Evolutionary conservation across 768 basidiomycete genomes (phyloP).

Genomic region (Chiua virens): DNA sequence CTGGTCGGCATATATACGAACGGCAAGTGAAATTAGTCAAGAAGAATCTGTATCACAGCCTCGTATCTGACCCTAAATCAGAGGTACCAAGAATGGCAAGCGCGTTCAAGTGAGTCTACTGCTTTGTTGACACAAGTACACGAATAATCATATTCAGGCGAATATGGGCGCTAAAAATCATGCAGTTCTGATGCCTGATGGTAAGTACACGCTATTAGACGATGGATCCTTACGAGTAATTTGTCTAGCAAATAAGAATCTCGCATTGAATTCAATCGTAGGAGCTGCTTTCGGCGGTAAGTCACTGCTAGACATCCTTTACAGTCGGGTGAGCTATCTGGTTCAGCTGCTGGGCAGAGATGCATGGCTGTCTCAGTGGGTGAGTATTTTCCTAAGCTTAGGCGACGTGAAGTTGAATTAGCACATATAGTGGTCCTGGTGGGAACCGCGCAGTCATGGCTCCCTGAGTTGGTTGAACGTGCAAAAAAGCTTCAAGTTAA

Average conservation of each 20-base stretch:
- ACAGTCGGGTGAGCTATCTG: conserved; percentile 20
- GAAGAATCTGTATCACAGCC: background rate
- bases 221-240: background rate
- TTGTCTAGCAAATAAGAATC: conserved; percentile 79
- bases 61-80: conserved; percentile 28
- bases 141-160: conserved; percentile 38
- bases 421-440: conserved; percentile 65
- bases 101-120: conserved; percentile 65
- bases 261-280: conserved; percentile 86
- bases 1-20: conserved; percentile 93
- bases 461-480: conserved; percentile 83
- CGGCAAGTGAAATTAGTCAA: conserved; percentile 42
- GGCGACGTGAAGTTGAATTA: background rate
- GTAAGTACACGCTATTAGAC: conserved; percentile 41
- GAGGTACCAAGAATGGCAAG: conserved; percentile 85
- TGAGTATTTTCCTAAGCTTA: conserved; percentile 32
- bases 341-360: conserved; percentile 86
- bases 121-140: background rate
- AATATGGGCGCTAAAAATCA: conserved; percentile 98
- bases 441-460: conserved; percentile 75
- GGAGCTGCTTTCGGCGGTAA: conserved; percentile 92
- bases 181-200: conserved; percentile 90
- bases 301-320: conserved; percentile 24
- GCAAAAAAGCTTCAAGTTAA: conserved; percentile 78
- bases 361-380: conserved; percentile 97